Evolutionary conservation across 108 stramenopile genomes (phyloP), one percentile per base, ranked within the genome.

Genomic region (Nannochloropsis gaditana): DNA sequence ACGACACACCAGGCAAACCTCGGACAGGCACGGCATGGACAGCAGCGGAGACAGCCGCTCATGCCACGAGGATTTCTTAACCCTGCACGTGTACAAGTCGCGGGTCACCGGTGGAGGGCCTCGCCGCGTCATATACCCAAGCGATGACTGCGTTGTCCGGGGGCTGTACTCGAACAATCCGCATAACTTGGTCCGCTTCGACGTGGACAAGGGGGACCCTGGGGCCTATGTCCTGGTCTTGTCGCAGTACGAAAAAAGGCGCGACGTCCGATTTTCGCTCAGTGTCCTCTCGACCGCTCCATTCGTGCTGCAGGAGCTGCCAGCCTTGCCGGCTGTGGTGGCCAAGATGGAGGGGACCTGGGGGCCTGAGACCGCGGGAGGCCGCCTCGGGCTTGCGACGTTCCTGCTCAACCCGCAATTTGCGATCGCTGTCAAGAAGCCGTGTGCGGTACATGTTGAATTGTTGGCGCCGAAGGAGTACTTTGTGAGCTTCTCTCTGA

Each of bases 81-180:
- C 91, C 21, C 85, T 92, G 83, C 91, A 92, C 84, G 89, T 92
- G 21, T 92, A 83, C 83, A 47, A 83, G 43, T 83, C 43, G 43
- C 19, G 31, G 19, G 42, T 42, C n/a, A 31, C 31, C 31, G 31
- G 31, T 31, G 31, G 31, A 31, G 31, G 31, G 31, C 31, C 31
- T 31, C 43, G 41, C 43, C 43, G 43, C 43, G 11, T 83, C 21
- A 43, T 83, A 3, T 83, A 47, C 21, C n/a, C 43, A 17, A 21
- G 17, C 45, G 10, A 41, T 2, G 21, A 41, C 83, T 43, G 80
- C 31, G 45, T 88, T 44, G 47, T 88, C 80, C 47, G 82, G 42
- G 91, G 91, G 5, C 44, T 84, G 17, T 92, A 92, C 91, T 87
- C 84, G 41, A 90, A 90, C 89, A 89, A 90, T 9, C 91, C 91